Percentiles rank a stretch among this genome's conserved stretches.
phyloP scores from a whole-genome alignment of 352 stramenopile genomes.

The Aphanomyces invadans region DNA sequence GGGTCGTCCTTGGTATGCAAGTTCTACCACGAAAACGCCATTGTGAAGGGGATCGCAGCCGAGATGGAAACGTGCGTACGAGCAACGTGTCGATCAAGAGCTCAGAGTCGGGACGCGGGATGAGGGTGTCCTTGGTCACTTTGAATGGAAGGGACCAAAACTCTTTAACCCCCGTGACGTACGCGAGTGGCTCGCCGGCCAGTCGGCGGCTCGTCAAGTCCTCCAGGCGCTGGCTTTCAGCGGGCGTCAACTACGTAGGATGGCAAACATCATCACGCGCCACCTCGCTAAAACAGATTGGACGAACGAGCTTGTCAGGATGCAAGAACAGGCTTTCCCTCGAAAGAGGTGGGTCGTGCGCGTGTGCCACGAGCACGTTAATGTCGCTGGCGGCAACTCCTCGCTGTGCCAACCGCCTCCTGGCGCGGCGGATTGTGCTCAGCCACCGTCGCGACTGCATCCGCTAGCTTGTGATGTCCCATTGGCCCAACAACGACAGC shows the following conservation, averaged over 20 bases:
- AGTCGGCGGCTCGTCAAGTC: neutral
- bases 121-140: slow-evolving; percentile 55
- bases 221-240: neutral
- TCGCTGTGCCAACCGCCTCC: neutral
- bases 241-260: neutral
- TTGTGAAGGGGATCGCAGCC: neutral
- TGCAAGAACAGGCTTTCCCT: slow-evolving; percentile 4
- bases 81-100: slow-evolving; percentile 63
- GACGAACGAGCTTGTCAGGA: neutral
- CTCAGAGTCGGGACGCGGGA: slow-evolving; percentile 75
- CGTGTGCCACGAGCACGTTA: neutral
- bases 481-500: neutral
- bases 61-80: slow-evolving; percentile 28
- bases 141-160: slow-evolving; percentile 66
- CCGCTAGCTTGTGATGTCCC: neutral
- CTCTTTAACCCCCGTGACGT: slow-evolving; percentile 52
- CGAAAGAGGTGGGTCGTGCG: neutral
- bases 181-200: slow-evolving; percentile 63
- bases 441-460: slow-evolving; percentile 1
- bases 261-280: neutral
- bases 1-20: slow-evolving; percentile 22
- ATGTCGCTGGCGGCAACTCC: neutral
- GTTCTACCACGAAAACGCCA: neutral
- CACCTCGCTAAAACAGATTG: neutral
- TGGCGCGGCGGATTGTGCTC: neutral